These are phyloP conservation scores for Botrytis medusae DNA, from an alignment of 2,329 filamentous ascomycete species.

Conservation along the genomic window DNA sequence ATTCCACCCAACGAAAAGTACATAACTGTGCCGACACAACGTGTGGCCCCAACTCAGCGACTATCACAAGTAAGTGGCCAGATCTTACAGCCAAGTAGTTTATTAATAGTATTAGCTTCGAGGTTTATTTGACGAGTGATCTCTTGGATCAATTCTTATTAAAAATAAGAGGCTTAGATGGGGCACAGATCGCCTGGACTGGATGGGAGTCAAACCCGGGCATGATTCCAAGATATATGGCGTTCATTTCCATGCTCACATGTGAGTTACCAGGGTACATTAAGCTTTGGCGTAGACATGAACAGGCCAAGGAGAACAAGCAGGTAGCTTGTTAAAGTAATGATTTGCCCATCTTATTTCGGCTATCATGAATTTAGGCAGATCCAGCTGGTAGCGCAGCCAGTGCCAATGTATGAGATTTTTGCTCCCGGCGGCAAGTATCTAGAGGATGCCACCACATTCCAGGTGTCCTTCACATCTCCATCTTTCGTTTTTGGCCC, in stretches of 20 bases:
- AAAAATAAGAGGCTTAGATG: background rate
- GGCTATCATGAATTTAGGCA: slow-evolving; percentile 37
- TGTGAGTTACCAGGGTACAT: background rate
- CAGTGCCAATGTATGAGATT: slow-evolving; percentile 70
- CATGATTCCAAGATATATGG: background rate
- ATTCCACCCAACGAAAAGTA: slow-evolving; percentile 6
- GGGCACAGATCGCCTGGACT: background rate
- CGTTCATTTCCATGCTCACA: background rate
- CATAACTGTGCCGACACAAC: slow-evolving; percentile 31
- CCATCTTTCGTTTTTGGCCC: slow-evolving; percentile 64
- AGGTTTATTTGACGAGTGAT: slow-evolving; percentile 39
- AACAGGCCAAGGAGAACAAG: background rate
- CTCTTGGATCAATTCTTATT: background rate
- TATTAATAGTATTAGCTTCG: slow-evolving; percentile 36
- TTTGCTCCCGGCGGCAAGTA: slow-evolving; percentile 51
- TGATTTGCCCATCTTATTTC: background rate
- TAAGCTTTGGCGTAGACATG: background rate
- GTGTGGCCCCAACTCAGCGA: slow-evolving; percentile 71
- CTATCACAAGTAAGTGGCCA: slow-evolving; percentile 63
- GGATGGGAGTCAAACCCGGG: background rate
- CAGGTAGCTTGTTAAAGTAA: background rate
- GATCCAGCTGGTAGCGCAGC: slow-evolving; percentile 88
- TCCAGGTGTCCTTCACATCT: slow-evolving; percentile 69
- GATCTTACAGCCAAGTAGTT: slow-evolving; percentile 22
- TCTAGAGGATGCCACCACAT: slow-evolving; percentile 60